These are phyloP conservation scores for Immersiella caudata DNA, from an alignment of 495 filamentous ascomycete species.

Conservation along the genomic window DNA sequence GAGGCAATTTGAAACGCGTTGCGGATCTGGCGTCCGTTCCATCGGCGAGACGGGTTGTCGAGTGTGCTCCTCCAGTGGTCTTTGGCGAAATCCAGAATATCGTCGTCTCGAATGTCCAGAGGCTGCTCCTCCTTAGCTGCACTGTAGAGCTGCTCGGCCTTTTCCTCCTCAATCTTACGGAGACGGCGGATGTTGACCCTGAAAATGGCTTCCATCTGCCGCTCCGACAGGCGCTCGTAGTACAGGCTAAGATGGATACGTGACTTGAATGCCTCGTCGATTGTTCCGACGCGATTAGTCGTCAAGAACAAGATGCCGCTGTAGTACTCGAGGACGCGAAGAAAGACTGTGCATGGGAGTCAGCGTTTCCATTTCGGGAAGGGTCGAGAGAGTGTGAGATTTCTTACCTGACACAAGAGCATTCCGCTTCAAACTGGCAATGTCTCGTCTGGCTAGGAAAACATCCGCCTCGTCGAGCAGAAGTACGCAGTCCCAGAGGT, in stretches of 20 bases:
- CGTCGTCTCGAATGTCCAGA: conserved; percentile 36
- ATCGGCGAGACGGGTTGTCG: conserved; percentile 18
- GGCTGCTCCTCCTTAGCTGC: conserved; percentile 27
- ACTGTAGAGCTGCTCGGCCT: neutral
- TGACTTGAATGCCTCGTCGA: conserved; percentile 56
- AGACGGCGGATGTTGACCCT: conserved; percentile 67
- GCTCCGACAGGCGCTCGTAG: conserved; percentile 65
- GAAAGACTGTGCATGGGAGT: conserved; percentile 42
- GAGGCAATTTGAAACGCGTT: conserved; percentile 63
- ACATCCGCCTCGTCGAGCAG: conserved; percentile 59
- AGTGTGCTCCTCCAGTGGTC: conserved; percentile 55
- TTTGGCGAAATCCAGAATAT: conserved; percentile 62
- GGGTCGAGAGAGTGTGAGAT: neutral
- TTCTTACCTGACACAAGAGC: conserved; percentile 47
- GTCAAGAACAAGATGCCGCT: conserved; percentile 56
- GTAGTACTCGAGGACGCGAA: conserved; percentile 57
- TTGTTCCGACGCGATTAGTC: conserved; percentile 51
- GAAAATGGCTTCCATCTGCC: conserved; percentile 80
- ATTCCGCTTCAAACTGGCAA: conserved; percentile 52
- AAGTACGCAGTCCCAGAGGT: conserved; percentile 59
- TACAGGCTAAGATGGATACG: conserved; percentile 52
- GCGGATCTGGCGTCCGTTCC: conserved; percentile 64
- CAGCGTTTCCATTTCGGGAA: neutral
- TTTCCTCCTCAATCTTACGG: conserved; percentile 58
- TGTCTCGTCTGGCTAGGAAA: conserved; percentile 51